Evolutionary conservation across 352 stramenopile genomes (phyloP), one percentile per base, ranked within the genome.

Genomic region (Pythium myriotylum): DNA sequence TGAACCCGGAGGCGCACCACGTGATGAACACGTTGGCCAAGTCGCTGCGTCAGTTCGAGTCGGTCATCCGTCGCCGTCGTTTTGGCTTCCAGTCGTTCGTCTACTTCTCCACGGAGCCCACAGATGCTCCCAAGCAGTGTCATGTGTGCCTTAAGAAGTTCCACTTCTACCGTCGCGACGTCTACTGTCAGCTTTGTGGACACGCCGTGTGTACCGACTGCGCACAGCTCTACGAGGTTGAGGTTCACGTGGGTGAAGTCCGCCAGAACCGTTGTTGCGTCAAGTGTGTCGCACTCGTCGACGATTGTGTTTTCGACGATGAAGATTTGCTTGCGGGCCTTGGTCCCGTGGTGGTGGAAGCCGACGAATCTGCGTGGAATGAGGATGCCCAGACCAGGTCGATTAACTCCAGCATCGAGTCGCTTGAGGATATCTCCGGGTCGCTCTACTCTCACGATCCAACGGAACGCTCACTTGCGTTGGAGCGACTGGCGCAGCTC

Each of bases 81-180:
- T 83, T 90, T 53, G 81, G 81, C 7, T 87, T 88, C 55, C 81
- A 90, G 72, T 69, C 73, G 14, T 89, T 88, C 57, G 65, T 88
- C 27, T 84, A 84, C 67, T 86, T 86, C 24, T 73, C 79, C 2
- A 75, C 40, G 20, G n/a, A n/a, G n/a, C 72, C 77, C 4, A 70
- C 29, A 16, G 45, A 19, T 10, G 27, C 17, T 4, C 17, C 10
- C 26, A 65, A 43, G 16, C 41, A n/a, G 27, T 88, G 78, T 45
- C 56, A 54, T 16, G 76, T 88, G 37, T 90, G 78, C 64, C 37
- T 45, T 53, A 82, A 82, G 33, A 57, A 22, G 9, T 86, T 86
- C 45, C 59, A 59, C 17, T 57, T 88, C 1, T 64, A 77, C 16
- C 68, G 73, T 14, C 66, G 70, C 9, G 74, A 85, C 20, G 60